phyloP scores from a whole-genome alignment of 495 filamentous ascomycete species.

The Trichocladium antarcticum region DNA sequence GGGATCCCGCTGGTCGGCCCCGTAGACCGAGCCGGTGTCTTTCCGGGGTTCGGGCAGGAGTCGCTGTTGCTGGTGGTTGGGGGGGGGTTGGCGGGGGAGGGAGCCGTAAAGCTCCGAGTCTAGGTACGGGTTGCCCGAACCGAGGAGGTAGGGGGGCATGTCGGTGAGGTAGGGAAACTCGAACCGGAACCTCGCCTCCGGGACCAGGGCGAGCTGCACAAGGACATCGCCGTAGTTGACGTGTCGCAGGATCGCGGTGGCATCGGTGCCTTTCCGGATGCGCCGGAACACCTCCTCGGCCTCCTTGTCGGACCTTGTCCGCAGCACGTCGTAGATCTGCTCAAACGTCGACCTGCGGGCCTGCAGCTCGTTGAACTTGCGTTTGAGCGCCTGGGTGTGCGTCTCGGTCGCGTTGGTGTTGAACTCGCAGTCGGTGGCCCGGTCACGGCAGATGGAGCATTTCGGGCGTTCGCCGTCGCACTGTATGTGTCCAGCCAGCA shows the following conservation, averaged over 20 bases:
- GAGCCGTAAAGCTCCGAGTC: slow-evolving; percentile 29
- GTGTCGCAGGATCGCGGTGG: slow-evolving; percentile 26
- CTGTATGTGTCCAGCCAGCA: slow-evolving; percentile 11
- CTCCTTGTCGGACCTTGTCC: slow-evolving; percentile 24
- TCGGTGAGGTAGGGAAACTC: slow-evolving; percentile 31
- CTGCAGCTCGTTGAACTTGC: slow-evolving; percentile 31
- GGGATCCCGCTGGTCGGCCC: slow-evolving; percentile 15
- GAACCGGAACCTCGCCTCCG: slow-evolving; percentile 31
- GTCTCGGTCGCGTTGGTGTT: slow-evolving; percentile 31
- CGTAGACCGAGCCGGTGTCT: slow-evolving; percentile 6
- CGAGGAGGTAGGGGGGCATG: slow-evolving; percentile 28
- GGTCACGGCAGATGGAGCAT: slow-evolving; percentile 28
- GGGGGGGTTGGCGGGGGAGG: not conserved
- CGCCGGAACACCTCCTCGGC: slow-evolving; percentile 28
- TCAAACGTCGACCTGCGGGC: slow-evolving; percentile 25
- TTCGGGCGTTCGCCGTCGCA: slow-evolving; percentile 30
- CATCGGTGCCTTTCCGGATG: slow-evolving; percentile 30
- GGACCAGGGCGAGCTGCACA: slow-evolving; percentile 28
- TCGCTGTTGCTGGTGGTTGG: not conserved
- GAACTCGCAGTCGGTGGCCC: slow-evolving; percentile 28
- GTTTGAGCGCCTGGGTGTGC: slow-evolving; percentile 32
- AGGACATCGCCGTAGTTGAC: slow-evolving; percentile 32
- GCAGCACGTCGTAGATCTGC: slow-evolving; percentile 27
- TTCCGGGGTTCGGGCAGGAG: slow-evolving; percentile 2
- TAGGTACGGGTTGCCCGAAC: slow-evolving; percentile 28